Evolutionary conservation across 805 yeast genomes (phyloP).

Genomic region (Ogataea dorogensis): DNA sequence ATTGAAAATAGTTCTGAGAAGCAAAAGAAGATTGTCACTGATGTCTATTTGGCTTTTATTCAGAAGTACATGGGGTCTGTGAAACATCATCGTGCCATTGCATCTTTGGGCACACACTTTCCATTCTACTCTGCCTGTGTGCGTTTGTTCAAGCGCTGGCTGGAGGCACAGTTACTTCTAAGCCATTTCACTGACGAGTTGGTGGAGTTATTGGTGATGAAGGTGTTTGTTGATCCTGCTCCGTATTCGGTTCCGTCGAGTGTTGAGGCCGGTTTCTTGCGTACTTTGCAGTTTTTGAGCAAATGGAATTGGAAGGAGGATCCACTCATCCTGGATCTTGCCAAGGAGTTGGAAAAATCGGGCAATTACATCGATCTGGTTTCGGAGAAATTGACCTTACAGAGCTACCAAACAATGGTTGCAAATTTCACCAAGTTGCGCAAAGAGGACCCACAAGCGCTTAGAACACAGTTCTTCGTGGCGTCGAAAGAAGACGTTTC

Average conservation of each 20-base stretch:
- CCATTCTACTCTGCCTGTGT: slow-evolving; percentile 77
- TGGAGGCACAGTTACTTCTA: slow-evolving; percentile 74
- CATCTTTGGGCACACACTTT: slow-evolving; percentile 66
- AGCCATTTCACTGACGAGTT: slow-evolving; percentile 75
- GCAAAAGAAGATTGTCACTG: slow-evolving; percentile 55
- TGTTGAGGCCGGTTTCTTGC: slow-evolving; percentile 75
- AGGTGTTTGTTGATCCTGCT: slow-evolving; percentile 81
- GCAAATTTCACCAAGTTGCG: slow-evolving; percentile 67
- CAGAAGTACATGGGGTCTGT: slow-evolving; percentile 64
- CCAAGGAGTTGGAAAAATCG: slow-evolving; percentile 42
- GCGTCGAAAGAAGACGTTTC: slow-evolving; percentile 83
- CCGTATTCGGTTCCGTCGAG: slow-evolving; percentile 84
- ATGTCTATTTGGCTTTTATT: slow-evolving; percentile 61
- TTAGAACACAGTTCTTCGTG: slow-evolving; percentile 76
- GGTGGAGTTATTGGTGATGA: slow-evolving; percentile 76
- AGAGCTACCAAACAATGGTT: slow-evolving; percentile 59
- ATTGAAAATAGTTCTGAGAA: slow-evolving; percentile 64
- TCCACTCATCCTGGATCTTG: slow-evolving; percentile 76
- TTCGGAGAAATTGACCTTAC: slow-evolving; percentile 60
- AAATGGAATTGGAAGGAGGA: slow-evolving; percentile 95
- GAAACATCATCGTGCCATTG: slow-evolving; percentile 79
- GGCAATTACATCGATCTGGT: slow-evolving; percentile 40
- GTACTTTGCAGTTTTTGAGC: slow-evolving; percentile 67
- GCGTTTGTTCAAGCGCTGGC: slow-evolving; percentile 85
- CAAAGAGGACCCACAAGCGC: slow-evolving; percentile 75